Conservation (phyloP, 345 rosid genomes). For the Euphorbia peplus region DNA sequence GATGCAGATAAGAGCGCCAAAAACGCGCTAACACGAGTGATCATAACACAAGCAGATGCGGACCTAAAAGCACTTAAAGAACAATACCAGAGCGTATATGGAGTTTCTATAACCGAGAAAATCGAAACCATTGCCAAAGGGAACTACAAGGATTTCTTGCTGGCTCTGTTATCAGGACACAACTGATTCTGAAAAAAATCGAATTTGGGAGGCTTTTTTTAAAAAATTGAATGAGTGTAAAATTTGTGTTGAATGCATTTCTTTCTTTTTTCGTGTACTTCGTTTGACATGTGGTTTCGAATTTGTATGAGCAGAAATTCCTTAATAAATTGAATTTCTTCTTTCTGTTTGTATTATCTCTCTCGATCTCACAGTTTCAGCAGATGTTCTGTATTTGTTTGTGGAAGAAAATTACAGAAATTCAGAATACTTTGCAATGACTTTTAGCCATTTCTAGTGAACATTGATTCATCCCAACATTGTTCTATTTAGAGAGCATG, state of each 20-base stretch:
- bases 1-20: slow-evolving; percentile 50
- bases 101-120: slow-evolving; percentile 41
- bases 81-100: slow-evolving; percentile 42
- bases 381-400: too few relatives aligned
- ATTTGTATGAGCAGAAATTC: not conserved
- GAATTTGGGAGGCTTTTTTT: not conserved
- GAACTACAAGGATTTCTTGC: slow-evolving; percentile 69
- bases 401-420: too few relatives aligned
- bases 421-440: too few relatives aligned
- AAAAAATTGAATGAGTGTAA: slow-evolving; percentile 2
- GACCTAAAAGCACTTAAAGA: slow-evolving; percentile 55
- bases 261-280: not conserved
- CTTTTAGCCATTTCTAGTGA: too few relatives aligned
- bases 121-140: slow-evolving; percentile 59
- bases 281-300: not conserved
- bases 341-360: not conserved
- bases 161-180: slow-evolving; percentile 47
- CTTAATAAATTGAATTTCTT: slow-evolving; percentile 11
- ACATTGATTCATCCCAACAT: too few relatives aligned
- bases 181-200: slow-evolving; percentile 30
- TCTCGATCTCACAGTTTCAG: not conserved
- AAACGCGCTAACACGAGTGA: slow-evolving; percentile 65
- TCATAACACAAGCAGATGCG: slow-evolving; percentile 62
- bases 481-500: too few relatives aligned
- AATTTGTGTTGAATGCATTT: not conserved